Evolutionary conservation across 1,284 basidiomycete species (phyloP), one percentile per base, ranked within the genome.

Genomic region (Amylostereum areolatum): DNA sequence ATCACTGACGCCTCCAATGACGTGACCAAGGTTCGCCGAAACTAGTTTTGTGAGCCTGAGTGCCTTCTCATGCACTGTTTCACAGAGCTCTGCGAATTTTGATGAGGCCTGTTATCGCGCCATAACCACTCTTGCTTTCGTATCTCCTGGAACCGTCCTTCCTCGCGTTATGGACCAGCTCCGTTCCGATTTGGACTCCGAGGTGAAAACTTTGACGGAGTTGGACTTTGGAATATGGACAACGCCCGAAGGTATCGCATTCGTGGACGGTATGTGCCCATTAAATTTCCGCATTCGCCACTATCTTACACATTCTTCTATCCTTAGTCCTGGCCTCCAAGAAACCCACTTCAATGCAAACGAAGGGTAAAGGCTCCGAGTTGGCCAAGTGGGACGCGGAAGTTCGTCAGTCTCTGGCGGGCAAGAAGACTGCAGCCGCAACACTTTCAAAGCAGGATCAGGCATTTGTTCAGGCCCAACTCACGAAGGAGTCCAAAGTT

Each of bases 311-410:
- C 10, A 47, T 48, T 44, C 29, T 39, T 12, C 28, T 33, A 42
- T 28, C n/a, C 43, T 3, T 55, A 89, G 89, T 92, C 3, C 69
- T 92, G 8, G 68, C 81, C 1, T 66, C 73, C 2, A 83, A 79
- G 55, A 84, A 85, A 58, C 73, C 71, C 5, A 73, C 75, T 6
- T 62, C 66, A 0, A 68, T 68, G 28, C 70, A 77, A 34, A 82
- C 76, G 57, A 95, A 94, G 64, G 87, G 91, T 33, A 96, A 95
- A 58, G 86, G 84, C 53, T 82, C 88, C 10, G 91, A 90, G 41
- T 85, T 94, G 28, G 85, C 89, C 10, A 86, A 90, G 59, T 98
- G 94, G 94, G 95, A 98, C 56, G 86, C 85, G 30, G 92, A 97
- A 55, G 72, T 96, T n/a, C 81, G 93, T 8, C 86, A 88, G 58